Percentiles rank a stretch among this genome's conserved stretches.
Evolutionary conservation across 345 rosid genomes (phyloP).

Genomic region (Cardamine resedifolia): DNA sequence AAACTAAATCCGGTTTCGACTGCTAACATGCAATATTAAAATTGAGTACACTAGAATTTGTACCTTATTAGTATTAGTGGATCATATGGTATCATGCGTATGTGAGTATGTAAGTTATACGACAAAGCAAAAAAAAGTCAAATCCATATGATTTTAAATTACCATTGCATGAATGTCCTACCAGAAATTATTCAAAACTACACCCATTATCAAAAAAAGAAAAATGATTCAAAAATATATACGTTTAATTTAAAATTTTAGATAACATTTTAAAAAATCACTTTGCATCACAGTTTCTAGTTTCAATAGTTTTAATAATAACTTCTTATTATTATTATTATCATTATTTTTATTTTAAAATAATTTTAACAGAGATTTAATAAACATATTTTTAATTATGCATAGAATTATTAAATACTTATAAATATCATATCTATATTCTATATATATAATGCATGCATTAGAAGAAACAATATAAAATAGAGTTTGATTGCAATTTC

Average conservation of each 20-base stretch:
- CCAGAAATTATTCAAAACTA: background rate
- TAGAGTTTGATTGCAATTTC: background rate
- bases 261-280: background rate
- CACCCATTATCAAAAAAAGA: too few relatives aligned
- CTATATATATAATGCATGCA: too few relatives aligned
- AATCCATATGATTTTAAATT: background rate
- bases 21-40: background rate
- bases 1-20: background rate
- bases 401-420: too few relatives aligned
- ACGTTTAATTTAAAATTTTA: background rate
- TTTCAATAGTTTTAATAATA: background rate
- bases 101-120: background rate
- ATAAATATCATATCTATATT: too few relatives aligned
- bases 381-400: too few relatives aligned
- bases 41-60: background rate
- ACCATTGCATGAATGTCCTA: background rate
- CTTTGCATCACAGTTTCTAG: background rate
- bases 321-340: too few relatives aligned
- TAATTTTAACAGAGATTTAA: too few relatives aligned
- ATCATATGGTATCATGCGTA: background rate
- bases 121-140: background rate
- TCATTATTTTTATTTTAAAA: too few relatives aligned
- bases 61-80: background rate
- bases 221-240: background rate
- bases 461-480: background rate